Conservation (phyloP, 1,284 basidiomycete genomes). For the Sphaerobolus stellatus region DNA sequence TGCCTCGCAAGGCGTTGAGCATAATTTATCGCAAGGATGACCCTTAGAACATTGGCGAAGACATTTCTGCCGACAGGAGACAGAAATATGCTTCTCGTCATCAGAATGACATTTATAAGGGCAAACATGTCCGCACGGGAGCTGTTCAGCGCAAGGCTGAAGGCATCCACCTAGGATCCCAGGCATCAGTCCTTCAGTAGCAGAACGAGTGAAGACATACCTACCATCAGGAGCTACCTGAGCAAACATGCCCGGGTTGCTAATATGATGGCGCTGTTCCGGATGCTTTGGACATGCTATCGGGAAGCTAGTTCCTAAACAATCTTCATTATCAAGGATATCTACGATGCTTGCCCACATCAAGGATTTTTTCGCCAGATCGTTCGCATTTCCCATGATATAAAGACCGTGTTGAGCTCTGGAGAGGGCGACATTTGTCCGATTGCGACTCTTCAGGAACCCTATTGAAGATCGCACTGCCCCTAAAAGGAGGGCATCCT, state of each 20-base stretch:
- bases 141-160: conserved; percentile 49
- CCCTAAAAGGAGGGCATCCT: conserved; percentile 20
- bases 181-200: background rate
- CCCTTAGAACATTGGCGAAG: conserved; percentile 49
- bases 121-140: conserved; percentile 72
- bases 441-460: conserved; percentile 43
- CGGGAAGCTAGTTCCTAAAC: conserved; percentile 55
- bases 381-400: conserved; percentile 65
- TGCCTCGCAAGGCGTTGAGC: conserved; percentile 54
- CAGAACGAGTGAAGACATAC: background rate
- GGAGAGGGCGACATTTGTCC: conserved; percentile 64
- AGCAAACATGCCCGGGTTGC: conserved; percentile 53
- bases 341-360: conserved; percentile 65
- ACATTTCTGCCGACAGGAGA: conserved; percentile 54
- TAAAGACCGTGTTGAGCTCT: conserved; percentile 70
- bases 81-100: conserved; percentile 51
- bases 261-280: conserved; percentile 39
- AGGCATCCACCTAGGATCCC: conserved; percentile 63
- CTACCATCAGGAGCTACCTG: conserved; percentile 58
- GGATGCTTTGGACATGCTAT: conserved; percentile 60
- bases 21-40: conserved; percentile 62
- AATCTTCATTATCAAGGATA: conserved; percentile 47
- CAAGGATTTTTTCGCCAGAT: conserved; percentile 44
- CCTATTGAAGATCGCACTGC: conserved; percentile 52
- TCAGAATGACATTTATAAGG: conserved; percentile 72